A percentile compares a stretch with the other conserved stretches of the same genome.
These are phyloP conservation scores for Lyophyllum atratum DNA, from an alignment of 768 basidiomycete species.

Conservation along the genomic window DNA sequence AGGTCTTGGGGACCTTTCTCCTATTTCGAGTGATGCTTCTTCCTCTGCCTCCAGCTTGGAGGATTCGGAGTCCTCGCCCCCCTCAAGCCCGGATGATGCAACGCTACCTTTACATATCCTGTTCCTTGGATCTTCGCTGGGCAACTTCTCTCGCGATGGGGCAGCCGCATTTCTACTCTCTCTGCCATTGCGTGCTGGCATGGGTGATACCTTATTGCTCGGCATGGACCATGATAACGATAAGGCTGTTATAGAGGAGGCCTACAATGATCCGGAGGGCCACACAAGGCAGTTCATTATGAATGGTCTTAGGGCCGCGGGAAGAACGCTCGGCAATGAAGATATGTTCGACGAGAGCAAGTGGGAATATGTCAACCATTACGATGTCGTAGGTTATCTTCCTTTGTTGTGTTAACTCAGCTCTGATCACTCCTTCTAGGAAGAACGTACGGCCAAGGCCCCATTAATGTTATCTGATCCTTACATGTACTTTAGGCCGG, in stretches of 20 bases:
- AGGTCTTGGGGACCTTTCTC: constrained; percentile 34
- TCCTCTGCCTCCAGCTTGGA: constrained; percentile 25
- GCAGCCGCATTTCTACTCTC: constrained; percentile 74
- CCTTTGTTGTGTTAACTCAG: not conserved
- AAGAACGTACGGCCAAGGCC: constrained; percentile 23
- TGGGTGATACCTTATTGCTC: constrained; percentile 82
- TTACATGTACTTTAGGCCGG: constrained; percentile 47
- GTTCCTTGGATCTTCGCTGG: constrained; percentile 90
- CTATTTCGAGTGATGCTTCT: constrained; percentile 33
- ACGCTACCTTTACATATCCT: constrained; percentile 73
- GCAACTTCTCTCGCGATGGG: constrained; percentile 79
- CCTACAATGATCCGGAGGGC: constrained; percentile 84
- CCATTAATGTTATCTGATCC: not conserved
- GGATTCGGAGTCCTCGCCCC: constrained; percentile 29
- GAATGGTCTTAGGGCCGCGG: constrained; percentile 78
- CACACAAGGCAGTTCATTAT: constrained; percentile 78
- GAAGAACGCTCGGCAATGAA: constrained; percentile 67
- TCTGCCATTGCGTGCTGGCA: constrained; percentile 73
- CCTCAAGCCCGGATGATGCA: constrained; percentile 49
- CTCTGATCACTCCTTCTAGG: not conserved
- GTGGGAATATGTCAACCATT: constrained; percentile 76
- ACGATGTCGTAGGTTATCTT: constrained; percentile 39
- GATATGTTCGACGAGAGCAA: constrained; percentile 61
- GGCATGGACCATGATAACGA: constrained; percentile 89
- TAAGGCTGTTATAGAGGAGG: constrained; percentile 69